Evolutionary conservation across 495 filamentous ascomycete species (phyloP), one percentile per base, ranked within the genome.

Genomic region (Pseudevernia furfuracea): DNA sequence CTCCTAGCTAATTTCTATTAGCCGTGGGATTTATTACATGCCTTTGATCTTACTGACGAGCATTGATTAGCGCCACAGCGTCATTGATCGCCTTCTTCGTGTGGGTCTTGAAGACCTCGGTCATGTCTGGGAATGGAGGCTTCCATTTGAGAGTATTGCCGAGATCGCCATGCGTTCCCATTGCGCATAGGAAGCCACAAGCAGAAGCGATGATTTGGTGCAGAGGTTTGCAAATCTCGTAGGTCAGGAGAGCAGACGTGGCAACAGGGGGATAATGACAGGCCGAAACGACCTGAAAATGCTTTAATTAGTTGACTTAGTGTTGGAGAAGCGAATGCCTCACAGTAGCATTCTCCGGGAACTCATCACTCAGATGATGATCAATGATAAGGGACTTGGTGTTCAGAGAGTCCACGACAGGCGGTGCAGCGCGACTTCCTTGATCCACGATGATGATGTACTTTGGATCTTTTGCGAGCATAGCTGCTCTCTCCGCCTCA

Each of bases 401-500:
- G 55, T 75, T 68, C 3, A 67, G 43, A n/a, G 72, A 62, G 56
- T 74, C 72, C 23, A 83, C 72, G 25, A 85, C 64, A 10, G 82
- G 77, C 25, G 79, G 78, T 4, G 78, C 76, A 39, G 71, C 72
- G 17, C 78, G 74, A 32, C 79, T 81, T 30, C 84, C 84, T 69
- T 87, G 84, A 69, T 85, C 84, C 4, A 86, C 73, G 14, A 86
- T 75, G 62, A 87, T 82, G 53, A 86, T 75, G 59, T 79, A 85
- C 21, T 72, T 69, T 8, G 85, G 80, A 28, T 73, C 59, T 41
- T 76, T 72, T 2, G 75, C 67, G 12, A 74, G 67, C 75, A 87
- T 82, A 19, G 72, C 69, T 6, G 64, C 60, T 57, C 81, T 74
- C 65, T 84, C 79, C 6, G 59, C 59, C 39, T 80, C 76, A 52